Percentiles rank a stretch among this genome's conserved stretches.
phyloP scores from a whole-genome alignment of 805 yeast genomes.

The Yamadazyma insecticola region DNA sequence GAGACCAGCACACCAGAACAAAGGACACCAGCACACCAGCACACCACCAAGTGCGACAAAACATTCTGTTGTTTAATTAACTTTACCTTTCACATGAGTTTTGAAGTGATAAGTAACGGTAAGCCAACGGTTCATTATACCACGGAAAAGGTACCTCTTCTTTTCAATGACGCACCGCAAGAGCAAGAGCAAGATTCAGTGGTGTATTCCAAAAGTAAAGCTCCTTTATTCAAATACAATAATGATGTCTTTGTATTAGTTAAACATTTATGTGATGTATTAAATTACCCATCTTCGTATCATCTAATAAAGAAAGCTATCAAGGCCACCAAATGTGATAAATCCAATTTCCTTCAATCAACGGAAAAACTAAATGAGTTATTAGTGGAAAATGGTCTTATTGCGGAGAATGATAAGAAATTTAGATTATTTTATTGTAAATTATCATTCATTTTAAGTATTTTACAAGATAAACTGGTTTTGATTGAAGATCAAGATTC shows the following conservation, averaged over 20 bases:
- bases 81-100: no score
- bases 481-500: neutral
- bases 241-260: conserved; percentile 20
- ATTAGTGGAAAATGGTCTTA: conserved; percentile 15
- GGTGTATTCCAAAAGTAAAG: no score
- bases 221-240: conserved; percentile 15
- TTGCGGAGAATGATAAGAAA: no score
- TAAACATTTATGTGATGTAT: conserved; percentile 26
- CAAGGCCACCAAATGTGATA: no score
- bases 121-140: no score
- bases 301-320: conserved; percentile 29
- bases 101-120: no score
- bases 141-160: no score
- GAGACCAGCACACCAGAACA: no score
- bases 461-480: neutral
- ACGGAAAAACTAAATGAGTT: conserved; percentile 19
- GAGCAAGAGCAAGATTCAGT: no score
- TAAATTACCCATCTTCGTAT: conserved; percentile 41
- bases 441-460: neutral
- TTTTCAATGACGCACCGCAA: no score
- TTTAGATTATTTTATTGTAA: no score
- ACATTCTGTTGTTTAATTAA: neutral
- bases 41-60: conserved; percentile 25
- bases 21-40: conserved; percentile 42
- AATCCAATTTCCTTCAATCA: conserved; percentile 14